Percentiles rank a stretch among this genome's conserved stretches.
phyloP scores from a whole-genome alignment of 164 flowering plant species.

The Annona cherimola region DNA sequence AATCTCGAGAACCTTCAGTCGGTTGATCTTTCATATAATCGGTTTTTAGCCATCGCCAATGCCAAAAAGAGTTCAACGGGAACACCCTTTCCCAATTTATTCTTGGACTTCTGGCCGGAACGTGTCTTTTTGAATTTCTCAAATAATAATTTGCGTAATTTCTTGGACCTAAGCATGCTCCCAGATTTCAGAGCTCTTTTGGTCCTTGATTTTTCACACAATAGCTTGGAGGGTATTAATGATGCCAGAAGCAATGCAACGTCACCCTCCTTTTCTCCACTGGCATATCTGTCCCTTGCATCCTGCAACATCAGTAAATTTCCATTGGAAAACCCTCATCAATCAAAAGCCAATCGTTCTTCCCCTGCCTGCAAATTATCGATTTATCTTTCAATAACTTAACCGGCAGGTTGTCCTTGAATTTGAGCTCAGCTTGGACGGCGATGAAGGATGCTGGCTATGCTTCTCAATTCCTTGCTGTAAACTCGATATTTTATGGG shows the following conservation, averaged over 20 bases:
- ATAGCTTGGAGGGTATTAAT: slow-evolving; percentile 10
- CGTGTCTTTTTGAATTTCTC: too few relatives aligned
- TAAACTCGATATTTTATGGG: too few relatives aligned
- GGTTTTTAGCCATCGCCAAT: too few relatives aligned
- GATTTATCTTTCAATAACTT: neutral
- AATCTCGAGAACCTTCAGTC: too few relatives aligned
- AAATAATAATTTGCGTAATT: slow-evolving; percentile 28
- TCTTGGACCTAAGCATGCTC: slow-evolving; percentile 19
- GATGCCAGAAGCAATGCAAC: neutral
- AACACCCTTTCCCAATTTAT: too few relatives aligned
- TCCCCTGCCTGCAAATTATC: neutral
- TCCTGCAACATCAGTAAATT: slow-evolving; percentile 30
- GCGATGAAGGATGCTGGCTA: neutral
- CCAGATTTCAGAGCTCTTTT: too few relatives aligned
- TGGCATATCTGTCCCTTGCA: slow-evolving; percentile 29
- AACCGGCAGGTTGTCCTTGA: neutral
- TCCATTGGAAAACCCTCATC: slow-evolving; percentile 9
- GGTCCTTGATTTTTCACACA: slow-evolving; percentile 34
- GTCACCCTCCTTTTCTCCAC: slow-evolving; percentile 9
- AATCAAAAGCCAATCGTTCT: neutral
- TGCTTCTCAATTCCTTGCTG: neutral
- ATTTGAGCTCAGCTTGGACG: neutral
- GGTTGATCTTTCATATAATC: too few relatives aligned
- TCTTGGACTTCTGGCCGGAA: too few relatives aligned
- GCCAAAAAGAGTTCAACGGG: too few relatives aligned